A percentile compares a stretch with the other conserved stretches of the same genome.
Conservation (phyloP, 768 basidiomycete genomes). For the Auricularia sp. region DNA sequence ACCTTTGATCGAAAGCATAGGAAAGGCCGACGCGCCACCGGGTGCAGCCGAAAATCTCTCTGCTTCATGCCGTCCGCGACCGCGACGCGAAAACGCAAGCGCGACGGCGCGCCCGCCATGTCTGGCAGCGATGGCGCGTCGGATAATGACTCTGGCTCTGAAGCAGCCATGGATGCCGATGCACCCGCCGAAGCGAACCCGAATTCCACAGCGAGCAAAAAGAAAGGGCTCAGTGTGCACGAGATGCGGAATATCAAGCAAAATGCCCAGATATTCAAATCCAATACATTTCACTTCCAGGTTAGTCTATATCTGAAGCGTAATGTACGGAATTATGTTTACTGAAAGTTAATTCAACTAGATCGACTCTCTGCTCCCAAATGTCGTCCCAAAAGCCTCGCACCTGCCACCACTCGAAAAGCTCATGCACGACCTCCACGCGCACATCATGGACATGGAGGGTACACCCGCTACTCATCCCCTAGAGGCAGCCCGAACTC, state of each 20-base stretch:
- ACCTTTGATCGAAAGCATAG: too few relatives aligned
- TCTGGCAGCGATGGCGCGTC: neutral
- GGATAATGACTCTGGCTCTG: neutral
- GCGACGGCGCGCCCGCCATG: neutral
- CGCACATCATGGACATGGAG: conserved; percentile 50
- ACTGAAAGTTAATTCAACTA: neutral
- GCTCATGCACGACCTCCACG: conserved; percentile 59
- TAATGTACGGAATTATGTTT: neutral
- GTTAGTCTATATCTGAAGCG: conserved; percentile 25
- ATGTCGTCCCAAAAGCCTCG: conserved; percentile 56
- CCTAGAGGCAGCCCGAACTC: conserved; percentile 40
- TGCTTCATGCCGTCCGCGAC: neutral
- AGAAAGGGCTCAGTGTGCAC: conserved; percentile 1
- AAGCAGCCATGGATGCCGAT: neutral
- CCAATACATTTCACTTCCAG: conserved; percentile 78
- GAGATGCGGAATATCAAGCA: conserved; percentile 67
- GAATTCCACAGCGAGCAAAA: neutral
- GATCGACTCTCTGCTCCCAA: conserved; percentile 50
- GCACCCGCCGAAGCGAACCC: neutral
- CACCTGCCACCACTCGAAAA: conserved; percentile 49
- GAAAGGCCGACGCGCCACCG: too few relatives aligned
- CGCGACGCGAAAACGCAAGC: neutral
- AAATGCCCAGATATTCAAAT: conserved; percentile 62
- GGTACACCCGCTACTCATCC: conserved; percentile 53
- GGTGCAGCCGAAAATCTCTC: too few relatives aligned